A percentile compares a stretch with the other conserved stretches of the same genome.
Evolutionary conservation across 805 yeast species (phyloP).

Genomic region (Alloascoidea africana): DNA sequence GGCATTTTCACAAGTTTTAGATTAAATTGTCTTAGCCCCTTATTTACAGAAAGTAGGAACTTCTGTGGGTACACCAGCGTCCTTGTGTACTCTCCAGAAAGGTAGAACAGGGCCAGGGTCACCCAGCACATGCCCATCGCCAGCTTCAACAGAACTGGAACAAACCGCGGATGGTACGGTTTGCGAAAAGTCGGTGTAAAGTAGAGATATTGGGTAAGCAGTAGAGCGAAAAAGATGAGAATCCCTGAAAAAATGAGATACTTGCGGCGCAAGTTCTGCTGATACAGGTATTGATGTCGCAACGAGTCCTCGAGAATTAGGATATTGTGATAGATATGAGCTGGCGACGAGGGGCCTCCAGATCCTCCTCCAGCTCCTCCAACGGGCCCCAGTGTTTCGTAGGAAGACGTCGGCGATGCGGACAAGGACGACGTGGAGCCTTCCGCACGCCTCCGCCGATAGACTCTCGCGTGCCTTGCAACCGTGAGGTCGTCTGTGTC

Average conservation of each 20-base stretch:
- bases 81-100: conserved; percentile 81
- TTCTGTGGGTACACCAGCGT: conserved; percentile 72
- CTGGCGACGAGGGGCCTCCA: no score
- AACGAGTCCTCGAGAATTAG: conserved; percentile 76
- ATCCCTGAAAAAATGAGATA: conserved; percentile 34
- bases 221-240: conserved; percentile 7
- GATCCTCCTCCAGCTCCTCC: no score
- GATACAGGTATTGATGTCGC: conserved; percentile 66
- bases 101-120: conserved; percentile 60
- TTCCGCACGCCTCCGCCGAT: no score
- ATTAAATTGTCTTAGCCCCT: conserved; percentile 76
- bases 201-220: conserved; percentile 14
- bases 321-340: no score
- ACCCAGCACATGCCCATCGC: conserved; percentile 45
- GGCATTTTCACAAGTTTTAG: conserved; percentile 39
- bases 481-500: no score
- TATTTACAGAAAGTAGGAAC: conserved; percentile 71
- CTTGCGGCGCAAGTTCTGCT: conserved; percentile 47
- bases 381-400: no score
- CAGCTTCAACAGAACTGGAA: conserved; percentile 28
- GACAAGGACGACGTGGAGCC: no score
- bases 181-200: no score
- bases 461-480: no score
- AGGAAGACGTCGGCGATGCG: no score
- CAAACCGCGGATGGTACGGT: no score